These are phyloP conservation scores for Calendula officinalis DNA, from an alignment of 129 eudicot genomes.

Conservation along the genomic window DNA sequence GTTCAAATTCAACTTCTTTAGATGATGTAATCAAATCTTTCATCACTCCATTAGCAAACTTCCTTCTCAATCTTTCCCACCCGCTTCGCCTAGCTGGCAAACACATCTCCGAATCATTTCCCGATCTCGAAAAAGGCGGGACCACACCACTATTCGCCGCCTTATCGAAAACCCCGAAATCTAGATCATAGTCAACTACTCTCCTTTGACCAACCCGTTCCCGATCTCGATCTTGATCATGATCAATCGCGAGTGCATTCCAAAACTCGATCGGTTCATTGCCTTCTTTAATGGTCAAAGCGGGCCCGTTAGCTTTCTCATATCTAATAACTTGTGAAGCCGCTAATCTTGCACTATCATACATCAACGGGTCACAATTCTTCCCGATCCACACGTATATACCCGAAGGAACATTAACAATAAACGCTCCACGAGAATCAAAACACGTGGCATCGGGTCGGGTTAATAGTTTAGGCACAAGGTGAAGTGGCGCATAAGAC, in stretches of 20 bases:
- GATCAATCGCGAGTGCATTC: slow-evolving; percentile 50
- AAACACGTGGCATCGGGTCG: slow-evolving; percentile 53
- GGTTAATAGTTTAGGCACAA: slow-evolving; percentile 71
- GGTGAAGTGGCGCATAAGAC: slow-evolving; percentile 88
- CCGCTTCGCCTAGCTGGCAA: slow-evolving; percentile 81
- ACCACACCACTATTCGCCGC: slow-evolving; percentile 82
- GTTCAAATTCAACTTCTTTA: slow-evolving; percentile 31
- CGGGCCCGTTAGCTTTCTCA: slow-evolving; percentile 68
- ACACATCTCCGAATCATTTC: slow-evolving; percentile 53
- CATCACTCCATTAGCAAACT: slow-evolving; percentile 70
- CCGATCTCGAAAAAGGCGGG: slow-evolving; percentile 69
- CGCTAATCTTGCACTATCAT: slow-evolving; percentile 55
- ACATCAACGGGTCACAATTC: slow-evolving; percentile 53
- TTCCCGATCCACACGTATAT: slow-evolving; percentile 84
- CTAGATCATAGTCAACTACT: slow-evolving; percentile 64
- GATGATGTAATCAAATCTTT: slow-evolving; percentile 59
- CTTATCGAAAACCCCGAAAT: slow-evolving; percentile 70
- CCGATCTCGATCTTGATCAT: slow-evolving; percentile 24
- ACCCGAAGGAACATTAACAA: slow-evolving; percentile 75
- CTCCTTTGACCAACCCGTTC: slow-evolving; percentile 39
- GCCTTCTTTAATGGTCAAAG: slow-evolving; percentile 61
- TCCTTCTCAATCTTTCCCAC: slow-evolving; percentile 73
- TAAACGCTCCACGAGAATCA: slow-evolving; percentile 96
- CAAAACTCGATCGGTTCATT: slow-evolving; percentile 75
- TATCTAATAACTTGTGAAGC: slow-evolving; percentile 84